Evolutionary conservation across 352 stramenopile genomes (phyloP).

Genomic region (Hyaloperonospora brassicae): DNA sequence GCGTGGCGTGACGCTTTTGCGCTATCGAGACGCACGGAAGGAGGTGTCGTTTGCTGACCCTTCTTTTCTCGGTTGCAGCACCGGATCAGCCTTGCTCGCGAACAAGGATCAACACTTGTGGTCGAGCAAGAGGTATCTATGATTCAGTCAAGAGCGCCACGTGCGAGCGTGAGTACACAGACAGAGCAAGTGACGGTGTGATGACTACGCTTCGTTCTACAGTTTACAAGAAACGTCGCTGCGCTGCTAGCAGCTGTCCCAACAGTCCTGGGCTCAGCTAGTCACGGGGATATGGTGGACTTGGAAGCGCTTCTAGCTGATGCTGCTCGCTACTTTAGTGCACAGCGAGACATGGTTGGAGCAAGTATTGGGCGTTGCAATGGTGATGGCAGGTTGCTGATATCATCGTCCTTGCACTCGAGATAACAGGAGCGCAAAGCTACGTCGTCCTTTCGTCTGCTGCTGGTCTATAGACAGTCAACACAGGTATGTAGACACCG

Average conservation of each 20-base stretch:
- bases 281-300: conserved; percentile 10
- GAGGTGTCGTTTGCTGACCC: too few species aligned
- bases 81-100: conserved; percentile 30
- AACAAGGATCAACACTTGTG: conserved; percentile 17
- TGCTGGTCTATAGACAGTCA: conserved; percentile 29
- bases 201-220: conserved; percentile 2
- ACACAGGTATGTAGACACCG: conserved; percentile 17
- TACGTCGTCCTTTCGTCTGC: conserved; percentile 22
- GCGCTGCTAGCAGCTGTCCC: conserved; percentile 24
- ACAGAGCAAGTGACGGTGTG: background rate
- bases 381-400: conserved; percentile 1
- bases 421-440: conserved; percentile 12
- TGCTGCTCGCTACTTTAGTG: conserved; percentile 25
- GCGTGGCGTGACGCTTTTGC: conserved; percentile 3
- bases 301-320: conserved; percentile 34
- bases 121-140: conserved; percentile 31
- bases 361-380: background rate
- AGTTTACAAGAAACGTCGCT: conserved; percentile 36
- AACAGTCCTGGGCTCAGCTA: conserved; percentile 3
- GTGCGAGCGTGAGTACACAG: background rate
- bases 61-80: conserved; percentile 23
- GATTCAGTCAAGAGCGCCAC: background rate
- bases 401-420: background rate
- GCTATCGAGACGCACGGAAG: background rate
- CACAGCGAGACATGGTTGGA: conserved; percentile 18